These are phyloP conservation scores for Candida ponderosae DNA, from an alignment of 805 yeast genomes.

Conservation along the genomic window DNA sequence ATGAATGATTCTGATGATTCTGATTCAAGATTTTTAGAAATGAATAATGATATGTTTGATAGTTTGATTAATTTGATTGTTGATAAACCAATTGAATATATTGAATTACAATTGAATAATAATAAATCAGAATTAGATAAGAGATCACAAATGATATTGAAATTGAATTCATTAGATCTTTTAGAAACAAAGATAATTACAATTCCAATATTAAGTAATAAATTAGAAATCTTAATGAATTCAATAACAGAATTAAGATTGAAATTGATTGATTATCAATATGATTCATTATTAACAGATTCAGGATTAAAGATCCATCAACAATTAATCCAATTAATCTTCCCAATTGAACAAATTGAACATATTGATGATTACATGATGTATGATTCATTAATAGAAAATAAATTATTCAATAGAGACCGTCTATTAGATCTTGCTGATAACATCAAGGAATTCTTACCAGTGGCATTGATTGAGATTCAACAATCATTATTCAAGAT, in stretches of 20 bases:
- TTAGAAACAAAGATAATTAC: conserved; percentile 45
- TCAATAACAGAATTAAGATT: conserved; percentile 27
- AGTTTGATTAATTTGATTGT: conserved; percentile 34
- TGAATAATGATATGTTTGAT: conserved; percentile 26
- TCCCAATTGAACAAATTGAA: conserved; percentile 41
- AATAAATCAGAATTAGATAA: conserved; percentile 19
- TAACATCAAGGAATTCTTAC: conserved; percentile 43
- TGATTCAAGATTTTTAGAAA: conserved; percentile 26
- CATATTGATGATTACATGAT: conserved; percentile 53
- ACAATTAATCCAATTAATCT: conserved; percentile 66
- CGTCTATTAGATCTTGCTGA: conserved; percentile 35
- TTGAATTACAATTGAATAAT: conserved; percentile 18
- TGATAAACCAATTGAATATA: conserved; percentile 27
- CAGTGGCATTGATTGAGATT: conserved; percentile 52
- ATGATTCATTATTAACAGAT: conserved; percentile 36
- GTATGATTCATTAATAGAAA: conserved; percentile 59
- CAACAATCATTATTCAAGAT: conserved; percentile 51
- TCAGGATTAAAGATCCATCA: conserved; percentile 52
- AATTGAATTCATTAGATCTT: conserved; percentile 54
- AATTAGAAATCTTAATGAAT: conserved; percentile 25
- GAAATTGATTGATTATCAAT: conserved; percentile 37
- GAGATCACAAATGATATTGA: conserved; percentile 30
- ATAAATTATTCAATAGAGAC: conserved; percentile 42
- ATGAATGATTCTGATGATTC: conserved; percentile 23
- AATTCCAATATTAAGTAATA: conserved; percentile 28